Conservation (phyloP, 2,329 filamentous ascomycete species). For the Dactylellina sp. region DNA sequence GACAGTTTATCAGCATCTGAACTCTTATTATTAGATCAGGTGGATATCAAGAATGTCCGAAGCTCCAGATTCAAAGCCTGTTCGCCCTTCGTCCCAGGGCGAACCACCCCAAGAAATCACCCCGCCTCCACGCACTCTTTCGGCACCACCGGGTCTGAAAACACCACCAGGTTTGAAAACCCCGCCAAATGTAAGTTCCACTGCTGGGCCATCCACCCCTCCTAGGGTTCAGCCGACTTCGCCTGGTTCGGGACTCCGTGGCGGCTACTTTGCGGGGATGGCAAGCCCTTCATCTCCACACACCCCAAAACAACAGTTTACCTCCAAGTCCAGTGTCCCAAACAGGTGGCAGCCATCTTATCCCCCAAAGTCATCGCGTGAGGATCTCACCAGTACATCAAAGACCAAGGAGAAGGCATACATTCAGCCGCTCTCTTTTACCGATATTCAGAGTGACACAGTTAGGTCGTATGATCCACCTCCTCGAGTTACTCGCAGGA, state of each 20-base stretch:
- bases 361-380: slow-evolving; percentile 2
- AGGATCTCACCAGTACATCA: background rate
- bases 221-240: slow-evolving; percentile 8
- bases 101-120: too few relatives aligned
- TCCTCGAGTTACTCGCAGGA: background rate
- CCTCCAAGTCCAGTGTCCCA: slow-evolving; percentile 20
- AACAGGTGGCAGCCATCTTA: slow-evolving; percentile 29
- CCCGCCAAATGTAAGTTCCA: background rate
- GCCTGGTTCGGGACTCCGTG: background rate
- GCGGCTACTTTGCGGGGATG: background rate
- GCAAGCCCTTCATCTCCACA: slow-evolving; percentile 23
- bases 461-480: too few relatives aligned
- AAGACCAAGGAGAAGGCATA: background rate
- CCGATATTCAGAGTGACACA: too few relatives aligned
- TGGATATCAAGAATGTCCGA: too few relatives aligned
- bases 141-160: too few relatives aligned
- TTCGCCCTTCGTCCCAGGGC: too few relatives aligned
- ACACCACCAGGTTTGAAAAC: background rate
- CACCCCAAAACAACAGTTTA: slow-evolving; percentile 31
- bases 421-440: background rate
- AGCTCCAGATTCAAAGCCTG: too few relatives aligned
- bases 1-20: too few relatives aligned
- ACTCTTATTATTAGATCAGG: too few relatives aligned
- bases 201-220: background rate
- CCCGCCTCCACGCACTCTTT: too few relatives aligned